These are phyloP conservation scores for Pterocarpus santalinus DNA, from an alignment of 306 rosid genomes.

Conservation along the genomic window DNA sequence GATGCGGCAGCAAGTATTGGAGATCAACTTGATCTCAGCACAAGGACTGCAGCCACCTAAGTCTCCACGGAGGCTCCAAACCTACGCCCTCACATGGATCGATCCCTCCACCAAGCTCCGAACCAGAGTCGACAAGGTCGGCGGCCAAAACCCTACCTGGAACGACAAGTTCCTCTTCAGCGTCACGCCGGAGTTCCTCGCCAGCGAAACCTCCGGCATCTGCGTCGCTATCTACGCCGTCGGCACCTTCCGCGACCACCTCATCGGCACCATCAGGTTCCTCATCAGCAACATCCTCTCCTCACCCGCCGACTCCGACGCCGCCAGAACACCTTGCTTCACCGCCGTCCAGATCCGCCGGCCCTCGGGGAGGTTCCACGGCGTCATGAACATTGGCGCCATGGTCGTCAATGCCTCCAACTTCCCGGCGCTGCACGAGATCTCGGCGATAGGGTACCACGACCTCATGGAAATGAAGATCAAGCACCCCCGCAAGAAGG, in stretches of 20 bases:
- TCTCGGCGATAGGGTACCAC: slow-evolving; percentile 72
- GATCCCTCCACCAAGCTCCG: slow-evolving; percentile 68
- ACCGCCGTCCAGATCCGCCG: slow-evolving; percentile 82
- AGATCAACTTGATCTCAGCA: slow-evolving; percentile 95
- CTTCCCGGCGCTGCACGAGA: slow-evolving; percentile 54
- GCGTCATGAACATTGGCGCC: slow-evolving; percentile 79
- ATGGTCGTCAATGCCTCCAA: slow-evolving; percentile 58
- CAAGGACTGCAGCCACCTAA: slow-evolving; percentile 73
- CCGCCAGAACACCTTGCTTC: slow-evolving; percentile 62
- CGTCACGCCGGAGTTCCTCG: slow-evolving; percentile 71
- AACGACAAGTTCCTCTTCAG: slow-evolving; percentile 91
- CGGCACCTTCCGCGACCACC: slow-evolving; percentile 63
- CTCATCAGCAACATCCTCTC: slow-evolving; percentile 71
- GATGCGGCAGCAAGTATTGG: slow-evolving; percentile 56
- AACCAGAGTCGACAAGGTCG: slow-evolving; percentile 71
- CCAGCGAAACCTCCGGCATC: slow-evolving; percentile 76
- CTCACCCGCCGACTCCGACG: slow-evolving; percentile 24
- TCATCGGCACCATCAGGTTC: slow-evolving; percentile 78
- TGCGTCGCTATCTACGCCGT: slow-evolving; percentile 74
- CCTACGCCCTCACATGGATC: slow-evolving; percentile 82
- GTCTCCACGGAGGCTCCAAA: slow-evolving; percentile 55
- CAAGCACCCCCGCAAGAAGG: slow-evolving; percentile 34
- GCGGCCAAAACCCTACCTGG: slow-evolving; percentile 86
- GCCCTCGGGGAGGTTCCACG: slow-evolving; percentile 84
- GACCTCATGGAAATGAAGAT: slow-evolving; percentile 75